Percentiles rank a stretch among this genome's conserved stretches.
Evolutionary conservation across 2,329 filamentous ascomycete species (phyloP).

Genomic region (Ophiognomonia clavigignenti-juglandacearum): DNA sequence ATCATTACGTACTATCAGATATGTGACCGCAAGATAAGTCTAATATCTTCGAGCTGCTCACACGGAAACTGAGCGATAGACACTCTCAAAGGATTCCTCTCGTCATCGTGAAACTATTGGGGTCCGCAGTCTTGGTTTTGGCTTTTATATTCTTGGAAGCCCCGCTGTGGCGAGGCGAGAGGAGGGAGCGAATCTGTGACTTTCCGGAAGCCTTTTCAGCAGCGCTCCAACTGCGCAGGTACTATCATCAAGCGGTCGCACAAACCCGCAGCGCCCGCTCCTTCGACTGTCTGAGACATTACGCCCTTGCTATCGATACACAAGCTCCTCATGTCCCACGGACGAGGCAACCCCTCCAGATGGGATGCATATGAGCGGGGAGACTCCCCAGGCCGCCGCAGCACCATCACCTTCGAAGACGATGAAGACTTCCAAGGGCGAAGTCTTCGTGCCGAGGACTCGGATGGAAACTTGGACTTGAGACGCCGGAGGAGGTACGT

Average conservation of each 20-base stretch:
- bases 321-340: conserved; percentile 11
- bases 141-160: background rate
- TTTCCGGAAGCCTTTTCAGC: too few species aligned
- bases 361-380: conserved; percentile 44
- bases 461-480: conserved; percentile 21
- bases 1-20: conserved; percentile 8
- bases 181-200: background rate
- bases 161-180: background rate
- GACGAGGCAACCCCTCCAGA: conserved; percentile 31
- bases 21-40: conserved; percentile 2
- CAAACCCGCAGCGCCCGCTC: background rate
- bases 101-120: background rate
- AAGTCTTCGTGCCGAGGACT: conserved; percentile 27
- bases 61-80: background rate
- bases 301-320: background rate
- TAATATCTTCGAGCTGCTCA: background rate
- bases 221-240: too few species aligned
- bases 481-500: conserved; percentile 35
- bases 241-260: too few species aligned
- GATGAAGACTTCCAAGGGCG: conserved; percentile 40
- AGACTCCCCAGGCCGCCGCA: conserved; percentile 32
- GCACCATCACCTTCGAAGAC: conserved; percentile 38
- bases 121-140: background rate
- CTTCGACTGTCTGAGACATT: background rate
- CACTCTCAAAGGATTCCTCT: background rate